These are phyloP conservation scores for Coemansia sp. DNA, from an alignment of 192 early-diverging fungal species.

Conservation along the genomic window DNA sequence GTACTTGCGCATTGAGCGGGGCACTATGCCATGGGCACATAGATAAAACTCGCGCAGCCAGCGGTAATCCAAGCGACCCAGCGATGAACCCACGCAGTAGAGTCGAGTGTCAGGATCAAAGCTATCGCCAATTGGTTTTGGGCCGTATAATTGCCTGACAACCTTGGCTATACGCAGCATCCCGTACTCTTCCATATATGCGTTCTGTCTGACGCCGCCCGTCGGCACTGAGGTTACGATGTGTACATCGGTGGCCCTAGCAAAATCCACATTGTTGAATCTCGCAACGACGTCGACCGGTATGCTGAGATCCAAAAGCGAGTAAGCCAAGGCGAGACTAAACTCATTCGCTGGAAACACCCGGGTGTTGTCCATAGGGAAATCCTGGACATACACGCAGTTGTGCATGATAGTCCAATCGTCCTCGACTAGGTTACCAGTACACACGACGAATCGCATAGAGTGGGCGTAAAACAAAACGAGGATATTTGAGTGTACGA, in stretches of 20 bases:
- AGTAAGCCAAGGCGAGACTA: constrained; percentile 20
- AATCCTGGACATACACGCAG: constrained; percentile 33
- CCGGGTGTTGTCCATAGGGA: not conserved
- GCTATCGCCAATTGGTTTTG: not conserved
- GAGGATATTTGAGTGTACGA: constrained; percentile 40
- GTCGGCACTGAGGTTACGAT: constrained; percentile 32
- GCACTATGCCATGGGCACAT: constrained; percentile 16
- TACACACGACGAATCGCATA: constrained; percentile 21
- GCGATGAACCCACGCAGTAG: constrained; percentile 24
- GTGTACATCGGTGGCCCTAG: not conserved
- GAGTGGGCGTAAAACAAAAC: constrained; percentile 11
- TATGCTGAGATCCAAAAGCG: constrained; percentile 29
- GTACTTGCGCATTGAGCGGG: not conserved
- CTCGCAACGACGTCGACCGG: constrained; percentile 11
- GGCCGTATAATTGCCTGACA: not conserved
- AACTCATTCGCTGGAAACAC: constrained; percentile 28
- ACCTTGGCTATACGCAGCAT: constrained; percentile 21
- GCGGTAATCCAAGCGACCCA: constrained; percentile 18
- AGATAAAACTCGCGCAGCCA: constrained; percentile 41
- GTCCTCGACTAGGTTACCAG: constrained; percentile 22
- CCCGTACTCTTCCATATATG: constrained; percentile 23
- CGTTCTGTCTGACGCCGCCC: not conserved
- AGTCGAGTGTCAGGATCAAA: constrained; percentile 21
- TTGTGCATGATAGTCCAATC: constrained; percentile 44
- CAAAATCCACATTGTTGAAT: constrained; percentile 37